These are phyloP conservation scores for Casuarina cunninghamiana DNA, from an alignment of 306 rosid genomes.

Conservation along the genomic window DNA sequence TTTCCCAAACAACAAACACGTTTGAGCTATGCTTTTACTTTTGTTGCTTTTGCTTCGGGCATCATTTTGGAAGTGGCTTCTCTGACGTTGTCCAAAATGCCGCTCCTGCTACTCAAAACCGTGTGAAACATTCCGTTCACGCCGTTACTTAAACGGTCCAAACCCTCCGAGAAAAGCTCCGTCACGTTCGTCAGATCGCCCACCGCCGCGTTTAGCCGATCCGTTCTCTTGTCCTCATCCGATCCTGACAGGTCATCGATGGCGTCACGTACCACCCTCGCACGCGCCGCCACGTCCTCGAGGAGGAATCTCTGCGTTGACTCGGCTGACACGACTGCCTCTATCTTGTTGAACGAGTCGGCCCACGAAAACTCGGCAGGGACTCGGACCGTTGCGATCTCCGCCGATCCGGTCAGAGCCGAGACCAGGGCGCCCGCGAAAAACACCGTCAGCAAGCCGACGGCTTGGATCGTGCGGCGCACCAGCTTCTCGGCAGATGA, in stretches of 20 bases:
- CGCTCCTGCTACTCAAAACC: neutral
- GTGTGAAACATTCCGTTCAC: neutral
- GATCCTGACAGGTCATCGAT: too few species aligned
- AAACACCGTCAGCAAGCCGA: neutral
- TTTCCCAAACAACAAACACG: too few species aligned
- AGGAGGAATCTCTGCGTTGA: neutral
- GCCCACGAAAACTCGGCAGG: slow-evolving; percentile 12
- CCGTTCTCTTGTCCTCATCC: neutral
- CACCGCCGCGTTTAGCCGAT: neutral
- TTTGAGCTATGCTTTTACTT: neutral
- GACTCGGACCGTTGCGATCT: neutral
- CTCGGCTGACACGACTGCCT: neutral
- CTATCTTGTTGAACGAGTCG: slow-evolving; percentile 1
- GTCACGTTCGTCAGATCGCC: neutral
- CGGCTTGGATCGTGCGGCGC: slow-evolving; percentile 3
- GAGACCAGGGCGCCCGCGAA: neutral
- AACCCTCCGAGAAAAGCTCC: neutral
- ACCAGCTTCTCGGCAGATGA: neutral
- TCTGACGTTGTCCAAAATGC: neutral
- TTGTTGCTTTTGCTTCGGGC: neutral
- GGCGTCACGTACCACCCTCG: neutral
- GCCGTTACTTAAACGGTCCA: neutral
- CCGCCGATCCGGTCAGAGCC: neutral
- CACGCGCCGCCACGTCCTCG: neutral
- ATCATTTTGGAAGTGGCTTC: neutral